Percentiles rank a stretch among this genome's conserved stretches.
Evolutionary conservation across 2,329 filamentous ascomycete genomes (phyloP).

Genomic region (Emergomyces pasteurianus): DNA sequence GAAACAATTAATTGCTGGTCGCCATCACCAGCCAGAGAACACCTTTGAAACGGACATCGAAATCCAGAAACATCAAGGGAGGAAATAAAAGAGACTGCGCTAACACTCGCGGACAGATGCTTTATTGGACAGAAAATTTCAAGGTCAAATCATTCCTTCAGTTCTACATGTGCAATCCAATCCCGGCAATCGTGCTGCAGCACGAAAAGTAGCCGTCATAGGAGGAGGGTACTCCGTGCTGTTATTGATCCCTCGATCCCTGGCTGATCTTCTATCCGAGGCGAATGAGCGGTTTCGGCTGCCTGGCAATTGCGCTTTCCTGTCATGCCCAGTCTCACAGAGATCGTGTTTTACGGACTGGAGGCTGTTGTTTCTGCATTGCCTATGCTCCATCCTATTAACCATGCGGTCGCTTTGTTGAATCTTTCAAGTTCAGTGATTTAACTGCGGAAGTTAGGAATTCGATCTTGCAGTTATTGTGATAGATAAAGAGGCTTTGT

Average conservation of each 20-base stretch:
- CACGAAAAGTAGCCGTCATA: neutral
- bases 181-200: neutral
- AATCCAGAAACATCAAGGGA: no score
- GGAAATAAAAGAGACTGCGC: no score
- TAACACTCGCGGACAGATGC: neutral
- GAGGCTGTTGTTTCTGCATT: neutral
- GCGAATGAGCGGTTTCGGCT: constrained; percentile 13
- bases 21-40: neutral
- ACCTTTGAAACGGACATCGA: no score
- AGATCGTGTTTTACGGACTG: neutral
- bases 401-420: neutral
- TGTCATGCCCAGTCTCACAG: neutral
- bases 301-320: constrained; percentile 21
- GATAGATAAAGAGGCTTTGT: neutral
- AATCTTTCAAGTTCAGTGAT: no score
- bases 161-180: neutral
- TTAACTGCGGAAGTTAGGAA: neutral
- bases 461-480: neutral
- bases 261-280: constrained; percentile 2
- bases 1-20: no score
- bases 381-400: neutral
- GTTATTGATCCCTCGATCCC: constrained; percentile 1
- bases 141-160: neutral
- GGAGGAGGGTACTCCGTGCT: neutral
- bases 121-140: neutral